phyloP scores from a whole-genome alignment of 495 filamentous ascomycete genomes.

The Annulohypoxylon nitens region DNA sequence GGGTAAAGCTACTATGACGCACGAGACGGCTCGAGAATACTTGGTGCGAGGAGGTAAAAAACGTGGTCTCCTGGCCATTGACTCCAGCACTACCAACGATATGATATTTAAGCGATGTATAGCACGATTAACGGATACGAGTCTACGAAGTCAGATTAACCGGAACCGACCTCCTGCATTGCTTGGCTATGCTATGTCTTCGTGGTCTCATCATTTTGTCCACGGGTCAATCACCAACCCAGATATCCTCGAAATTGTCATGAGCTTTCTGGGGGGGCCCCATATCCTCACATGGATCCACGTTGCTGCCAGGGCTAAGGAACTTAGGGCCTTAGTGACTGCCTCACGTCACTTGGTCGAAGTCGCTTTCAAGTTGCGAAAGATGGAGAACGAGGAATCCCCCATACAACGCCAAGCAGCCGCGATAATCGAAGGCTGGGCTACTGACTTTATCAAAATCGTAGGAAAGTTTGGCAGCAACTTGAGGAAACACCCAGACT shows the following conservation, averaged over 20 bases:
- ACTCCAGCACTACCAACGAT: slow-evolving; percentile 13
- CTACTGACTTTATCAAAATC: slow-evolving; percentile 46
- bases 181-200: slow-evolving; percentile 44
- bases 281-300: slow-evolving; percentile 37
- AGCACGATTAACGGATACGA: slow-evolving; percentile 33
- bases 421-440: neutral
- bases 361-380: neutral
- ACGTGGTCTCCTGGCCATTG: slow-evolving; percentile 38
- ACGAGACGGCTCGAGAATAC: slow-evolving; percentile 61
- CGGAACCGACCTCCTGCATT: slow-evolving; percentile 28
- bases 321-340: neutral
- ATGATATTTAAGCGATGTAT: slow-evolving; percentile 45
- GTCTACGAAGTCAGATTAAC: slow-evolving; percentile 37
- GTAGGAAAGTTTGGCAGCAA: slow-evolving; percentile 55
- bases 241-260: neutral
- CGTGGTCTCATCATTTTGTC: slow-evolving; percentile 52
- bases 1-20: too few relatives aligned
- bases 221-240: neutral
- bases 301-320: slow-evolving; percentile 17
- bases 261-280: slow-evolving; percentile 19
- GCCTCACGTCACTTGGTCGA: slow-evolving; percentile 4
- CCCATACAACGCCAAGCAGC: slow-evolving; percentile 26
- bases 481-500: slow-evolving; percentile 47
- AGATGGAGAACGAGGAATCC: neutral
- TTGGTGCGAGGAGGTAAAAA: too few relatives aligned